Percentiles rank a stretch among this genome's conserved stretches.
phyloP scores from a whole-genome alignment of 2,329 filamentous ascomycete species.

The Scytalidium sp. region DNA sequence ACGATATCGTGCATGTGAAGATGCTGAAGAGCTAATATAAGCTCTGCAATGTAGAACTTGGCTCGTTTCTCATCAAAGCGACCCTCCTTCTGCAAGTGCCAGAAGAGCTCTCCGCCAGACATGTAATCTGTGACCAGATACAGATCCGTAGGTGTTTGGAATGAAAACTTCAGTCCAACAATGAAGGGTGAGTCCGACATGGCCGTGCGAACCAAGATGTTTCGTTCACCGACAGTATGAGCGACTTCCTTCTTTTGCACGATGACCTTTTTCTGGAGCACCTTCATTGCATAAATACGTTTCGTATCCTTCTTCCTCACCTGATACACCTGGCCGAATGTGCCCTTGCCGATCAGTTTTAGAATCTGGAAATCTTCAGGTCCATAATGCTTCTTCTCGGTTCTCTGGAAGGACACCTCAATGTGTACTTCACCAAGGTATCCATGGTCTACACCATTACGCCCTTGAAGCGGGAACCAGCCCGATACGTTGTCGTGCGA shows the following conservation, averaged over 20 bases:
- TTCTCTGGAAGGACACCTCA: slow-evolving; percentile 79
- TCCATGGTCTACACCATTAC: slow-evolving; percentile 73
- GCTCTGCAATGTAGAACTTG: slow-evolving; percentile 98
- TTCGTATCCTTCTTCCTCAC: slow-evolving; percentile 95
- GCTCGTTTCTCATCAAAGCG: slow-evolving; percentile 92
- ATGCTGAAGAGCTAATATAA: slow-evolving; percentile 92
- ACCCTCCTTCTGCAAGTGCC: slow-evolving; percentile 96
- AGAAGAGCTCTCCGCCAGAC: slow-evolving; percentile 97
- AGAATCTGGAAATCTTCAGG: slow-evolving; percentile 95
- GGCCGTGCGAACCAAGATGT: slow-evolving; percentile 93
- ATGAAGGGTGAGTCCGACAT: slow-evolving; percentile 97
- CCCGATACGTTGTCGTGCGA: slow-evolving; percentile 71
- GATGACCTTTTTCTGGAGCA: slow-evolving; percentile 98
- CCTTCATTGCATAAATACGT: slow-evolving; percentile 98
- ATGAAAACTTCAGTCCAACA: slow-evolving; percentile 96
- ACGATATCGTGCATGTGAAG: slow-evolving; percentile 97
- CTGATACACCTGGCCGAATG: slow-evolving; percentile 97
- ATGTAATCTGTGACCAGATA: slow-evolving; percentile 99
- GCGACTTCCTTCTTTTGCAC: slow-evolving; percentile 99
- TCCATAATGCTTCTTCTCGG: slow-evolving; percentile 87
- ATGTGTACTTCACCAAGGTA: slow-evolving; percentile 83
- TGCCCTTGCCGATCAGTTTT: slow-evolving; percentile 95
- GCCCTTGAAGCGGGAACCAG: slow-evolving; percentile 80
- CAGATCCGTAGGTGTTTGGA: slow-evolving; percentile 93
- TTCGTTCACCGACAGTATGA: slow-evolving; percentile 93